These are phyloP conservation scores for Arachis stenosperma DNA, from an alignment of 306 rosid genomes.

Conservation along the genomic window DNA sequence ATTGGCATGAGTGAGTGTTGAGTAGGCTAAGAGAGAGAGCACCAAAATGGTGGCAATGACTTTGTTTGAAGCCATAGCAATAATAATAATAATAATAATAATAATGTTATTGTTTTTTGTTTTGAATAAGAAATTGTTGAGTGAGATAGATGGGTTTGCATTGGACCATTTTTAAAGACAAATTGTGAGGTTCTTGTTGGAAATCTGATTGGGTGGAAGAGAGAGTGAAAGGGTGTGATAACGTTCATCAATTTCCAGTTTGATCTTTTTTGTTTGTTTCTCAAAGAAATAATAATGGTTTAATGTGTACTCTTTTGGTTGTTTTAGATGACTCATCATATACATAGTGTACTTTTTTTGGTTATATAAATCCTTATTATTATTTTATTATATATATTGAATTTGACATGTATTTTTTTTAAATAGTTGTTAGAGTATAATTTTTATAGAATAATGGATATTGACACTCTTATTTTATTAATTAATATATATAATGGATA, in stretches of 20 bases:
- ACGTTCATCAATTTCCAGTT: slow-evolving; percentile 37
- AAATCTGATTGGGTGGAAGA: slow-evolving; percentile 57
- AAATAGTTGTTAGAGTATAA: too few relatives aligned
- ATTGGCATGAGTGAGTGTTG: slow-evolving; percentile 50
- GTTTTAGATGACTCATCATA: neutral
- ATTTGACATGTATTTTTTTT: too few relatives aligned
- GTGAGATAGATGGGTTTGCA: neutral
- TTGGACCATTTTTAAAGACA: slow-evolving; percentile 49
- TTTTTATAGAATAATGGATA: too few relatives aligned
- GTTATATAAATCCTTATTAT: too few relatives aligned
- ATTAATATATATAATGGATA: too few relatives aligned
- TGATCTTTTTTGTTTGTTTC: slow-evolving; percentile 54
- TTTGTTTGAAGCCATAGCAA: slow-evolving; percentile 55
- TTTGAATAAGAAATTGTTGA: slow-evolving; percentile 12
- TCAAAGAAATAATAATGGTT: slow-evolving; percentile 17
- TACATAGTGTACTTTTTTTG: too few relatives aligned
- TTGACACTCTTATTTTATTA: too few relatives aligned
- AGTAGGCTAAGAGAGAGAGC: slow-evolving; percentile 56
- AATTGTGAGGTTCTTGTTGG: slow-evolving; percentile 43
- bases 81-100: neutral
- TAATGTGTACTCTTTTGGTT: neutral
- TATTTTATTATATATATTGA: too few relatives aligned
- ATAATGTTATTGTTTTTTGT: too few relatives aligned
- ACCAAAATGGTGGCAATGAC: slow-evolving; percentile 49
- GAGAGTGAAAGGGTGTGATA: slow-evolving; percentile 45